Percentiles rank a stretch among this genome's conserved stretches.
Conservation (phyloP, 169 alveolate species). For the Plasmodium coatneyi region DNA sequence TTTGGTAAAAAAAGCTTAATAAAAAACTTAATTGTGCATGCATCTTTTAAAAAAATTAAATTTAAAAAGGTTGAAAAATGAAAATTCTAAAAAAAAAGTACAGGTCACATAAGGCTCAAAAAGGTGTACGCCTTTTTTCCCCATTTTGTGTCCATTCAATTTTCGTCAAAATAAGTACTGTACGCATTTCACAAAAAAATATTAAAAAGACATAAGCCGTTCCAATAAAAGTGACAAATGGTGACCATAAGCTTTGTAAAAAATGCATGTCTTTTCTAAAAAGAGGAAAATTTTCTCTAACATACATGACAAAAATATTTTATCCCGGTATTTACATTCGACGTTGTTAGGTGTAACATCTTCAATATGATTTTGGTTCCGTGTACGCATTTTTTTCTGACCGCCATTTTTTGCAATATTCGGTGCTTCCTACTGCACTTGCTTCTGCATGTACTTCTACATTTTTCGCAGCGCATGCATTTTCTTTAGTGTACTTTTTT, state of each 20-base stretch:
- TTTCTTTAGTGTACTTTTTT: background rate
- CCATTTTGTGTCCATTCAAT: background rate
- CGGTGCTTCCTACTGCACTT: background rate
- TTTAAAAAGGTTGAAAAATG: background rate
- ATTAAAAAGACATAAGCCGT: background rate
- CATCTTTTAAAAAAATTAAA: too few relatives aligned
- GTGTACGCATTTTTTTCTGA: background rate
- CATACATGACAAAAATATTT: background rate
- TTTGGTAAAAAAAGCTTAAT: background rate
- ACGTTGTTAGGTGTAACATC: background rate
- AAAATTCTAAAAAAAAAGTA: background rate
- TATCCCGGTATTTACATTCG: background rate
- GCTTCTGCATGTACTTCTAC: background rate
- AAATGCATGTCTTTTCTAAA: background rate
- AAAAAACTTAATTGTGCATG: background rate
- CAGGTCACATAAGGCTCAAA: background rate
- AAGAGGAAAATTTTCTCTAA: background rate
- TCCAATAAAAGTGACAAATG: background rate
- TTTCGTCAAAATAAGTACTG: background rate
- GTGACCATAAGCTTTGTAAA: background rate
- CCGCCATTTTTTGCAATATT: background rate
- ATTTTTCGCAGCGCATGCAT: background rate
- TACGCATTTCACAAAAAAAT: background rate
- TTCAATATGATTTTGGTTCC: background rate
- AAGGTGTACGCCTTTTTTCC: background rate